Base-by-base conservation (phyloP, 129 eudicot genomes). In the Helichrysum umbraculigerum region DNA sequence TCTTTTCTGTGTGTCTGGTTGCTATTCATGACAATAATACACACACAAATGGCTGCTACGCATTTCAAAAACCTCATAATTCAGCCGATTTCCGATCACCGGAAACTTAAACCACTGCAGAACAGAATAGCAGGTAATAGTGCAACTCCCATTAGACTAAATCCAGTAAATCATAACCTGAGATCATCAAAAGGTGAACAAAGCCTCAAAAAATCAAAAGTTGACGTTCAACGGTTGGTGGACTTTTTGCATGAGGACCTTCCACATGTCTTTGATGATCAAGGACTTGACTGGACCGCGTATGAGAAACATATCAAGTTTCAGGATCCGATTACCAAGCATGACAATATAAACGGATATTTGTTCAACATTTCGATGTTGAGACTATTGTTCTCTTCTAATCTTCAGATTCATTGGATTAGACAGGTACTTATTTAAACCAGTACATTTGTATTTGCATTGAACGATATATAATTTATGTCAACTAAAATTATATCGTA, bases 221-320 rank as follows among this genome's bases (percentile, higher is more conserved):
- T 86, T 0, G 90, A 86, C 47, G 73, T 90, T 22, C 44, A 86
- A 50, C 70, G 73, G 57, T 42, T 86, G 76, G 90, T 90, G 32
- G 89, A 82, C 14, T 88, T 92, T 78, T 71, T 92, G 87, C 86
- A 88, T 62, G 90, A 90, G 67, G 98, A 93, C 62, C 89, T 93
- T 71, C 92, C 92, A 4, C 98, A 93, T 75, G 83, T 93, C 32
- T 92, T 93, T 72, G 98, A 93, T 71, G 98, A 93, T 79, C 92
- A 85, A 70, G 96, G 96, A 65, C 88, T 88, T 77, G 97, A 93
- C 81, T 87, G 81, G 77, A 87, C 79, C 65, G 98, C 93, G 4
- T 93, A 93, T 68, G 96, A 90, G 30, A 86, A 90, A 4, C 88
- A 82, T 30, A 95, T 90, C 19, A 88, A 80, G 85, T 90, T 87